Conservation (phyloP, 768 basidiomycete genomes). For the Coprinopsis sp. region DNA sequence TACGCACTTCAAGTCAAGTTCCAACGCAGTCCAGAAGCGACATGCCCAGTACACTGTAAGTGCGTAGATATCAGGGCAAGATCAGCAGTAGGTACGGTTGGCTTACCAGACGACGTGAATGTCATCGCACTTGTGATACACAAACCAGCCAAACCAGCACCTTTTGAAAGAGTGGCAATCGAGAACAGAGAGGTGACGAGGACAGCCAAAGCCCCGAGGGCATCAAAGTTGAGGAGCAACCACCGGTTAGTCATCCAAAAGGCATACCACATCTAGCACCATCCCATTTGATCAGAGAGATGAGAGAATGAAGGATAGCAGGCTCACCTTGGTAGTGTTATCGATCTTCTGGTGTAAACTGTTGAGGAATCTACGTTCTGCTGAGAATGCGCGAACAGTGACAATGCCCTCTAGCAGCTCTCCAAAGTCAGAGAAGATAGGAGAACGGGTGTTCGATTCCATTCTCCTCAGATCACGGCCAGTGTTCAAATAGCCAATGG, state of each 20-base stretch:
- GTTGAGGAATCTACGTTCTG: conserved; percentile 73
- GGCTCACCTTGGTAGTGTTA: conserved; percentile 62
- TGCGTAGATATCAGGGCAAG: not conserved
- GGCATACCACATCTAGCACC: conserved; percentile 70
- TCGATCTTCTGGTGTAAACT: conserved; percentile 72
- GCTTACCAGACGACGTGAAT: conserved; percentile 39
- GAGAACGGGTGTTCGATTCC: conserved; percentile 84
- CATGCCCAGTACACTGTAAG: conserved; percentile 51
- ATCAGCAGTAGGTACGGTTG: not conserved
- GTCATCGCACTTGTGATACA: conserved; percentile 71
- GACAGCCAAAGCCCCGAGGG: conserved; percentile 68
- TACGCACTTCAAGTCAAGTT: conserved; percentile 71
- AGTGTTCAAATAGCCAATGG: conserved; percentile 71
- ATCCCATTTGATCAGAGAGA: too few relatives aligned
- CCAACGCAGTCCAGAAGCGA: conserved; percentile 53
- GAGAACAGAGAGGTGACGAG: conserved; percentile 75
- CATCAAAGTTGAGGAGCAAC: conserved; percentile 81
- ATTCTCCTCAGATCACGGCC: conserved; percentile 84
- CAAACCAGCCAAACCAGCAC: conserved; percentile 61
- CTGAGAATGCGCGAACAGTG: conserved; percentile 89
- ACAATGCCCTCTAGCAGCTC: conserved; percentile 86
- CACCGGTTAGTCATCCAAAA: conserved; percentile 91
- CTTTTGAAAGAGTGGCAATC: conserved; percentile 49
- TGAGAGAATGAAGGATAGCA: not conserved
- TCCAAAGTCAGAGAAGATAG: conserved; percentile 79